Evolutionary conservation across 257 asterid genomes (phyloP), one percentile per base, ranked within the genome.

Genomic region (Cinchona pubescens): DNA sequence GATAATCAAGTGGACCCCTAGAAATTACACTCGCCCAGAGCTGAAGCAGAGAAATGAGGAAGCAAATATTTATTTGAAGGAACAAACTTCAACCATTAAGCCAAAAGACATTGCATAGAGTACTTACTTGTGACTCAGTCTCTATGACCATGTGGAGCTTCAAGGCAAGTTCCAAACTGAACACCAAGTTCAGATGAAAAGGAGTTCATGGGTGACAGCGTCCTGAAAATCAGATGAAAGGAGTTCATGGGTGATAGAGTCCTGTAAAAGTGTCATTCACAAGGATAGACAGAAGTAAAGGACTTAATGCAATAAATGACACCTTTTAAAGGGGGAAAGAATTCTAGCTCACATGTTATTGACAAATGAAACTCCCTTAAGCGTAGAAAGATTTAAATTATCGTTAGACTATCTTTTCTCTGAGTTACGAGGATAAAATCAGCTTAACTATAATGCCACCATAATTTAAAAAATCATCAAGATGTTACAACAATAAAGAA

Each of bases 111-210:
- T 46, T 69, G 78, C 55, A 60, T 45, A 42, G 75, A 53, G 30
- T 27, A 67, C 10, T 63, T 86, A 92, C 99, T 88, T 95, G 99
- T 45, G 98, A 87, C 77, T 92, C 92, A 70, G 84, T 85, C 81
- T 95, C 96, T 80, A 95, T 86, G 67, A 92, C 93, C 93, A 82
- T 95, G 99, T 38, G 98, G 99, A 76, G 98, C 98, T 86, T 95
- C 99, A 80, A 95, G 83, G 66, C 88, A 88, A 81, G 96, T 88
- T 79, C 90, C 97, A 78, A 95, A 95, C 76, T 87, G 97, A 82
- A 92, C 80, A 14, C 99, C 99, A 60, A 95, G 97, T 86, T 95
- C 99, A 81, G 99, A 90, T 8, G 99, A 89, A 84, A 95, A 95
- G 45, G 99, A 88, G 79, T 79, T 83, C 88, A 91, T 75, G 15